Conservation (phyloP, 805 yeast genomes). For the Metschnikowia kofuensis region DNA sequence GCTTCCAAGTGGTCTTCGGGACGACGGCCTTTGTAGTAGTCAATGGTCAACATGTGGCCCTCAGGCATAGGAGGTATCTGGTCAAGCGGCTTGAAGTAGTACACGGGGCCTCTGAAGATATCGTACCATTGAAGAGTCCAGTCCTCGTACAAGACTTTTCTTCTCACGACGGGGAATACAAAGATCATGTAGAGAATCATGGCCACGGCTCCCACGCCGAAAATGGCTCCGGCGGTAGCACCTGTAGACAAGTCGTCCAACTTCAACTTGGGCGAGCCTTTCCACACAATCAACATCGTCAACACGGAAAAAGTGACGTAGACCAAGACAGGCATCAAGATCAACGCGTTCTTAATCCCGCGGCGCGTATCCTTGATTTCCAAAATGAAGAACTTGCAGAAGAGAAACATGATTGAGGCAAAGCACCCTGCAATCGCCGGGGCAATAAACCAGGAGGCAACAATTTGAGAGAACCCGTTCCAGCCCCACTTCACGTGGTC, state of each 20-base stretch:
- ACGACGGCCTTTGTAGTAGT: conserved; percentile 65
- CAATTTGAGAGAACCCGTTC: conserved; percentile 67
- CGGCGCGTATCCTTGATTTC: conserved; percentile 47
- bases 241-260: conserved; percentile 51
- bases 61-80: conserved; percentile 66
- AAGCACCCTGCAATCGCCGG: conserved; percentile 66
- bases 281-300: conserved; percentile 78
- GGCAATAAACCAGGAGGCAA: conserved; percentile 80
- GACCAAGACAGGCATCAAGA: conserved; percentile 58
- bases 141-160: conserved; percentile 59
- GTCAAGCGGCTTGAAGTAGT: conserved; percentile 52
- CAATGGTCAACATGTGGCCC: conserved; percentile 53
- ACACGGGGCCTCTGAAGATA: conserved; percentile 53
- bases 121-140: conserved; percentile 65
- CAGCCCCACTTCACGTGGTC: conserved; percentile 69
- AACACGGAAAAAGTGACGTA: conserved; percentile 58
- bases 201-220: conserved; percentile 66
- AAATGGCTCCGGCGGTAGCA: conserved; percentile 54
- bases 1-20: conserved; percentile 15
- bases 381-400: conserved; percentile 58
- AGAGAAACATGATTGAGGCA: conserved; percentile 55
- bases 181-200: conserved; percentile 48
- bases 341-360: conserved; percentile 53
- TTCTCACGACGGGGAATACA: conserved; percentile 58
- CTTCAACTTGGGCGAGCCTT: conserved; percentile 69